Percentiles rank a stretch among this genome's conserved stretches.
Evolutionary conservation across 2,329 filamentous ascomycete species (phyloP).

Genomic region (Colletotrichum sp.): DNA sequence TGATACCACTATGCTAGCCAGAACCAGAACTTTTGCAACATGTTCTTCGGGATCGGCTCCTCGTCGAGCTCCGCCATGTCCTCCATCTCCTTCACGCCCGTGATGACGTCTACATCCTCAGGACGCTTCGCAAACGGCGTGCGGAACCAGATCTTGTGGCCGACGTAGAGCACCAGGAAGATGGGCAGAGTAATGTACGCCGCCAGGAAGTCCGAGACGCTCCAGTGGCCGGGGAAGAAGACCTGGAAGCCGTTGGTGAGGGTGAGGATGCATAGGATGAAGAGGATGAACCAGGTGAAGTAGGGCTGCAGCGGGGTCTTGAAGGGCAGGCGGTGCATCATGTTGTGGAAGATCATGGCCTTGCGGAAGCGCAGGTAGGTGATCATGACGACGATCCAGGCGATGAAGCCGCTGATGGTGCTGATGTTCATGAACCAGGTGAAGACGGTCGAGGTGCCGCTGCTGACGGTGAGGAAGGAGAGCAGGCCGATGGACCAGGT

Average conservation of each 20-base stretch:
- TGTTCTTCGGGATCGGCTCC: conserved; percentile 54
- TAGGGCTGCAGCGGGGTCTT: conserved; percentile 63
- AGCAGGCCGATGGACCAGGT: conserved; percentile 68
- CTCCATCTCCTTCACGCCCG: conserved; percentile 68
- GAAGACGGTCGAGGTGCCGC: conserved; percentile 68
- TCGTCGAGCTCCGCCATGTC: conserved; percentile 56
- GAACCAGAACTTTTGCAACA: conserved; percentile 58
- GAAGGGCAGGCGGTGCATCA: conserved; percentile 58
- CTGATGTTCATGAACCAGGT: conserved; percentile 76
- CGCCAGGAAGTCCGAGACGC: conserved; percentile 66
- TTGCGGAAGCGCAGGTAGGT: conserved; percentile 65
- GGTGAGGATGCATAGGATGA: conserved; percentile 65
- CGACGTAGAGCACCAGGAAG: conserved; percentile 65
- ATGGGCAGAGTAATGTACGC: conserved; percentile 68
- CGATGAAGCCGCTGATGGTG: conserved; percentile 65
- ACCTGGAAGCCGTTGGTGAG: conserved; percentile 79
- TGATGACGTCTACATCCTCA: conserved; percentile 59
- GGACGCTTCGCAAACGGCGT: conserved; percentile 48
- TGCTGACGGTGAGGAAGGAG: conserved; percentile 72
- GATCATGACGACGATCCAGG: conserved; percentile 64
- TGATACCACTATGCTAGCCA: conserved; percentile 51
- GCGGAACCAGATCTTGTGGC: conserved; percentile 60
- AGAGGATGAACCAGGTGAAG: conserved; percentile 65
- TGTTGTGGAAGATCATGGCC: conserved; percentile 58
- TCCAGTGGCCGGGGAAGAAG: conserved; percentile 72